phyloP scores from a whole-genome alignment of 2,329 filamentous ascomycete species.

The Sarocladium strictum region DNA sequence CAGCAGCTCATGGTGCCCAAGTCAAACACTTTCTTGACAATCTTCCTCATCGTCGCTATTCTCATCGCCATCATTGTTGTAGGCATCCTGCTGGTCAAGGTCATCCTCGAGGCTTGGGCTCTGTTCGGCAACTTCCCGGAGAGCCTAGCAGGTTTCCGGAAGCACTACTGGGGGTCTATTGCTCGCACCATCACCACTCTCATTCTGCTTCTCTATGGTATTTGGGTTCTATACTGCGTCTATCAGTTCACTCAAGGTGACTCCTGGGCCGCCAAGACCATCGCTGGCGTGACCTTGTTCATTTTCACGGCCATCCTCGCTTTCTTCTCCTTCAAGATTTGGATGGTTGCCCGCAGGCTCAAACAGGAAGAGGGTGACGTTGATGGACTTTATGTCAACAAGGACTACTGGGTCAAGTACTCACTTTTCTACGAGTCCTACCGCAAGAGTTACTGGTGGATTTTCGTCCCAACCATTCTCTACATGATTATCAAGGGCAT shows the following conservation, averaged over 20 bases:
- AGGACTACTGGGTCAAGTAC: slow-evolving; percentile 90
- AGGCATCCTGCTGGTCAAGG: slow-evolving; percentile 82
- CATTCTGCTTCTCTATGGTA: slow-evolving; percentile 85
- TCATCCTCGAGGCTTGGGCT: slow-evolving; percentile 85
- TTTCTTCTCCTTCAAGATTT: slow-evolving; percentile 84
- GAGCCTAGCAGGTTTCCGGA: slow-evolving; percentile 74
- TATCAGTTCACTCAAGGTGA: slow-evolving; percentile 93
- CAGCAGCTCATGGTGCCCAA: slow-evolving; percentile 79
- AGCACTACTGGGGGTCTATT: slow-evolving; percentile 94
- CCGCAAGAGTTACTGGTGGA: slow-evolving; percentile 93
- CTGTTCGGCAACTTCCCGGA: slow-evolving; percentile 84
- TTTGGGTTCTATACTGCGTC: slow-evolving; percentile 93
- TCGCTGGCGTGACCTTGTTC: slow-evolving; percentile 75
- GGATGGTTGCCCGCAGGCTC: slow-evolving; percentile 64
- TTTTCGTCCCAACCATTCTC: slow-evolving; percentile 82
- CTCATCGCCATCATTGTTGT: slow-evolving; percentile 78
- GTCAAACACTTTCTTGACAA: slow-evolving; percentile 93
- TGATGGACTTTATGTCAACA: slow-evolving; percentile 75
- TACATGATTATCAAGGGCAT: slow-evolving; percentile 90
- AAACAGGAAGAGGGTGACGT: slow-evolving; percentile 71
- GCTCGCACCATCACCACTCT: slow-evolving; percentile 83
- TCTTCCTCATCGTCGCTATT: slow-evolving; percentile 82
- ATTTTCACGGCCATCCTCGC: slow-evolving; percentile 75
- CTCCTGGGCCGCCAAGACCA: slow-evolving; percentile 83
- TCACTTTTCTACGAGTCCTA: slow-evolving; percentile 96